phyloP scores from a whole-genome alignment of 768 basidiomycete genomes.

The Neoboletus magnificus region DNA sequence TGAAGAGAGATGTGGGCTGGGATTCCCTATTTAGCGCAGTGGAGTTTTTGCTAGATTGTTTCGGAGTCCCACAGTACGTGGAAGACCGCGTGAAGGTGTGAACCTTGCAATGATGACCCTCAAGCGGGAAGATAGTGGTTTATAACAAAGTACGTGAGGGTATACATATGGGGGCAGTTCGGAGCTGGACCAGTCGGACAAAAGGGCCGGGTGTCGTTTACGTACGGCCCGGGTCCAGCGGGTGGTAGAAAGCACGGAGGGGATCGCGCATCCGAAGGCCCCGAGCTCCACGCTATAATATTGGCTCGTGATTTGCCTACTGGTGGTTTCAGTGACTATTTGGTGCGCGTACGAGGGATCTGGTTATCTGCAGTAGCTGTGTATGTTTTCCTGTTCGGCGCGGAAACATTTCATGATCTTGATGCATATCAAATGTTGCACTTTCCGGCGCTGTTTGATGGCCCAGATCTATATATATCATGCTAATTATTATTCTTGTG shows the following conservation, averaged over 20 bases:
- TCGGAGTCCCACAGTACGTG: neutral
- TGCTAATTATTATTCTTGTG: neutral
- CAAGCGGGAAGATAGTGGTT: neutral
- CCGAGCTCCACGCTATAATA: neutral
- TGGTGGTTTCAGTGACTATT: neutral
- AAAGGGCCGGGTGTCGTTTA: neutral
- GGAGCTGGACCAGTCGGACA: neutral
- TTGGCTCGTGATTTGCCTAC: neutral
- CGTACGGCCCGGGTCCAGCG: no score
- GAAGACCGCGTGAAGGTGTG: no score
- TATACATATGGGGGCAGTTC: neutral
- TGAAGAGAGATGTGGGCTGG: conserved; percentile 24
- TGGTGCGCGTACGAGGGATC: no score
- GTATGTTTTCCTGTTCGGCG: no score
- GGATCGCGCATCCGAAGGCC: neutral
- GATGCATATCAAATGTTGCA: neutral
- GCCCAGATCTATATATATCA: neutral
- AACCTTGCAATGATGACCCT: no score
- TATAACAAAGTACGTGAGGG: neutral
- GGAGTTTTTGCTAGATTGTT: neutral
- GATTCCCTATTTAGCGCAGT: neutral
- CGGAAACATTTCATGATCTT: neutral
- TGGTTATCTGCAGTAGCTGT: no score
- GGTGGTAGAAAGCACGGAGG: neutral
- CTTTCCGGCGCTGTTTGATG: neutral